Percentiles rank a stretch among this genome's conserved stretches.
phyloP scores from a whole-genome alignment of 192 early-diverging fungal genomes.

The Pilobolus umbonatus region DNA sequence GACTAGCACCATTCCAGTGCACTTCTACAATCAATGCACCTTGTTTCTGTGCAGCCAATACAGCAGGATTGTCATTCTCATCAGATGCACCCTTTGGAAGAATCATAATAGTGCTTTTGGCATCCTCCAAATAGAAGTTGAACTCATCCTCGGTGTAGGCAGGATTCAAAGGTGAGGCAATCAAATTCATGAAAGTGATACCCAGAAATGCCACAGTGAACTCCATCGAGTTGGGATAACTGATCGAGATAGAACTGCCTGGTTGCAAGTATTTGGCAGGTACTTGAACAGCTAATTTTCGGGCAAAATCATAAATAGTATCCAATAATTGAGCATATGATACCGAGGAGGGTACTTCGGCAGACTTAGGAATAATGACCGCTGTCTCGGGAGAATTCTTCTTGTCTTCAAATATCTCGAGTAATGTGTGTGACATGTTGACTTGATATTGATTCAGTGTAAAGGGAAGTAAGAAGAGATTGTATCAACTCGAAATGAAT shows the following conservation, averaged over 20 bases:
- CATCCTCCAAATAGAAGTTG: constrained; percentile 71
- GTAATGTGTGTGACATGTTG: constrained; percentile 29
- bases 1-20: constrained; percentile 37
- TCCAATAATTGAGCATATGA: constrained; percentile 22
- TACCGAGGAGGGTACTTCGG: constrained; percentile 10
- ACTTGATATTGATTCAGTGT: neutral
- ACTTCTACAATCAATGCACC: constrained; percentile 55
- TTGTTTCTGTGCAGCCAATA: constrained; percentile 47
- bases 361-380: constrained; percentile 34
- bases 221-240: constrained; percentile 65
- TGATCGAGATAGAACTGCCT: constrained; percentile 45
- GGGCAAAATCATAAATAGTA: constrained; percentile 26
- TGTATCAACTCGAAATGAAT: neutral
- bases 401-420: constrained; percentile 28
- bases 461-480: neutral
- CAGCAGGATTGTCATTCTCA: constrained; percentile 45
- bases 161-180: constrained; percentile 71
- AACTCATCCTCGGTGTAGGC: constrained; percentile 64
- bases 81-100: constrained; percentile 48
- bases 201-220: constrained; percentile 67
- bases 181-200: constrained; percentile 50
- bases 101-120: constrained; percentile 57
- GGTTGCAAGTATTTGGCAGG: constrained; percentile 14
- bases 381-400: constrained; percentile 16
- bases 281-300: constrained; percentile 18